phyloP scores from a whole-genome alignment of 768 basidiomycete genomes.

The Dioszegia hungarica region DNA sequence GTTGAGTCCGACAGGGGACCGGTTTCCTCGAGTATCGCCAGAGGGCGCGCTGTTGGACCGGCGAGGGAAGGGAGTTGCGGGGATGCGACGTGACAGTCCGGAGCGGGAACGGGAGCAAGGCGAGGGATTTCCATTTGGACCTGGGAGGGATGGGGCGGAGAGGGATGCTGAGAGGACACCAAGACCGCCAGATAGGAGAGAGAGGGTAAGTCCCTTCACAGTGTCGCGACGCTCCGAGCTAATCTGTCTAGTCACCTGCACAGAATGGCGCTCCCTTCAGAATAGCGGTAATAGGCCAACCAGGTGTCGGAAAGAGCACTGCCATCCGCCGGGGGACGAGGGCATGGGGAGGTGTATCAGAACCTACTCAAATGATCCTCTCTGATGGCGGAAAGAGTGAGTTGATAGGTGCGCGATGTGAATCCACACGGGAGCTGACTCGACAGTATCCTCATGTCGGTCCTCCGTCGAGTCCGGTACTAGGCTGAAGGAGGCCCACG shows the following conservation, averaged over 20 bases:
- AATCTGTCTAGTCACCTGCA: not conserved
- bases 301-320: conserved; percentile 77
- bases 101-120: no score
- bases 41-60: no score
- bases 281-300: conserved; percentile 72
- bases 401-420: not conserved
- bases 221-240: not conserved
- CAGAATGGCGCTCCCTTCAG: conserved; percentile 19
- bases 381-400: conserved; percentile 31
- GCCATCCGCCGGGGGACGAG: conserved; percentile 73
- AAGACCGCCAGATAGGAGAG: not conserved
- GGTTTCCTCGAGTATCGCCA: not conserved
- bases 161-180: conserved; percentile 6
- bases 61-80: no score
- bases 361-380: conserved; percentile 12
- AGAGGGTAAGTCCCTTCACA: not conserved
- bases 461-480: conserved; percentile 36
- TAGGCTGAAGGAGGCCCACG: conserved; percentile 27
- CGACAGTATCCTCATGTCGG: conserved; percentile 19
- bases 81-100: no score
- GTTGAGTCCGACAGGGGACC: not conserved
- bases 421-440: not conserved
- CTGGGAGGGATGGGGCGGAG: no score
- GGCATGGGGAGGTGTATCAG: conserved; percentile 52
- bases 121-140: no score